Conservation (phyloP, 345 rosid genomes). For the Sapria himalayana region DNA sequence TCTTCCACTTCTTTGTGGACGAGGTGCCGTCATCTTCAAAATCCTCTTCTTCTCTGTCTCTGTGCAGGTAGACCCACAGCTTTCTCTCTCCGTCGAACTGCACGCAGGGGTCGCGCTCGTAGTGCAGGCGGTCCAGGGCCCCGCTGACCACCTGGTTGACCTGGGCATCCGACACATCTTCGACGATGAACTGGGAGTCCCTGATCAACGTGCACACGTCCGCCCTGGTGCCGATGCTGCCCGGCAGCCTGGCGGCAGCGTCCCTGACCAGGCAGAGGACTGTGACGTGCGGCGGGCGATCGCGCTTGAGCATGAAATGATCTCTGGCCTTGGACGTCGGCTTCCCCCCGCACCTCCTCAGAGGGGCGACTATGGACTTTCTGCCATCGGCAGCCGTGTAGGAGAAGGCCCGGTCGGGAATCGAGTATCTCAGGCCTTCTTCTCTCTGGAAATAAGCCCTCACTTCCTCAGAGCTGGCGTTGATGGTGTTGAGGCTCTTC, state of each 20-base stretch:
- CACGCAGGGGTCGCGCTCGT: slow-evolving; percentile 98
- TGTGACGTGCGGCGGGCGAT: slow-evolving; percentile 98
- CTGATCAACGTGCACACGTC: slow-evolving; percentile 96
- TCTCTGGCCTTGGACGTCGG: slow-evolving; percentile 99
- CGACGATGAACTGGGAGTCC: slow-evolving; percentile 80
- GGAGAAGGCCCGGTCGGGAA: slow-evolving; percentile 94
- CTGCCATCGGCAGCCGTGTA: slow-evolving; percentile 98
- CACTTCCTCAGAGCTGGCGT: slow-evolving; percentile 70
- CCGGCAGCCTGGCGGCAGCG: slow-evolving; percentile 92
- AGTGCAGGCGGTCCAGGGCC: slow-evolving; percentile 95
- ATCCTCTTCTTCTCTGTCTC: slow-evolving; percentile 98
- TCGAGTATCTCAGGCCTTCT: slow-evolving; percentile 77
- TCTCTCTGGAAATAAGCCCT: slow-evolving; percentile 80
- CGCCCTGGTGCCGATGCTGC: slow-evolving; percentile 98
- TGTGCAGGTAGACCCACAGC: slow-evolving; percentile 88
- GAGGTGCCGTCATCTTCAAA: slow-evolving; percentile 99
- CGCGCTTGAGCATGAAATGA: slow-evolving; percentile 97
- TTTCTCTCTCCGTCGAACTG: slow-evolving; percentile 84
- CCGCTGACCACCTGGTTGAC: slow-evolving; percentile 95
- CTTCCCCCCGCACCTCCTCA: slow-evolving; percentile 98
- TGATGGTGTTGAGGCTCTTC: slow-evolving; percentile 81
- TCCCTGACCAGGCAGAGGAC: slow-evolving; percentile 96
- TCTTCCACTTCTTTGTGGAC: slow-evolving; percentile 98
- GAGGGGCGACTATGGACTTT: slow-evolving; percentile 88
- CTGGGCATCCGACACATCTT: slow-evolving; percentile 84